Conservation (phyloP, 2,329 filamentous ascomycete species). For the Amylocarpus encephaloides region DNA sequence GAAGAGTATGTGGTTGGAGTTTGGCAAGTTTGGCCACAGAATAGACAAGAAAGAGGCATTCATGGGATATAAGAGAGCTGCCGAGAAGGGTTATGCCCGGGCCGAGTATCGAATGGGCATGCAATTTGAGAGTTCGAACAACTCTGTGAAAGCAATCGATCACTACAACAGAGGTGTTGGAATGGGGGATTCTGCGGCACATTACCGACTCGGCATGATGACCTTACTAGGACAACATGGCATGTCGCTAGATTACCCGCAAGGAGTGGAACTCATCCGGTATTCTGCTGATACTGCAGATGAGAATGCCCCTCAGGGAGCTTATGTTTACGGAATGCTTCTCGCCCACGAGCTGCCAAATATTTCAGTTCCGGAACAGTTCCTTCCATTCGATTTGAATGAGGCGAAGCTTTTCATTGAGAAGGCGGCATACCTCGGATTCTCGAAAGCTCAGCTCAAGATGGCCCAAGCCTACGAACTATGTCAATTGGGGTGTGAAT, state of each 20-base stretch:
- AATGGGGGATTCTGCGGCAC: conserved; percentile 79
- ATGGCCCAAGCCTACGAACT: conserved; percentile 96
- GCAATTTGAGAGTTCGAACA: conserved; percentile 94
- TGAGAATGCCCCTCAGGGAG: conserved; percentile 93
- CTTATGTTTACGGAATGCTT: conserved; percentile 94
- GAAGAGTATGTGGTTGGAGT: conserved; percentile 93
- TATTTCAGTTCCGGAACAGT: conserved; percentile 68
- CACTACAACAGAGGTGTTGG: conserved; percentile 82
- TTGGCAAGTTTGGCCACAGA: conserved; percentile 88
- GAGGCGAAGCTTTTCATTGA: conserved; percentile 83
- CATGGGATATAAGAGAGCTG: conserved; percentile 75
- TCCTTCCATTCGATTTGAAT: conserved; percentile 65
- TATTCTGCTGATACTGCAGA: conserved; percentile 81
- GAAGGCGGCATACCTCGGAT: conserved; percentile 92
- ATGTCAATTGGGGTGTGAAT: conserved; percentile 88
- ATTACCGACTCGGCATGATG: conserved; percentile 92
- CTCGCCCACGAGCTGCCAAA: conserved; percentile 87
- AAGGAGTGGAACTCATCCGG: conserved; percentile 75
- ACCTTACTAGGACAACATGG: conserved; percentile 89
- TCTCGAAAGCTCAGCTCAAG: conserved; percentile 92
- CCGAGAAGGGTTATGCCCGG: conserved; percentile 76
- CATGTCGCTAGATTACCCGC: conserved; percentile 71
- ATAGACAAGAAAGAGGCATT: conserved; percentile 95
- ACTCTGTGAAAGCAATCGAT: conserved; percentile 81
- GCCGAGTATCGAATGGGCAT: conserved; percentile 97